Percentiles rank a stretch among this genome's conserved stretches.
phyloP scores from a whole-genome alignment of 805 yeast genomes.

The Starmerella davenportii region DNA sequence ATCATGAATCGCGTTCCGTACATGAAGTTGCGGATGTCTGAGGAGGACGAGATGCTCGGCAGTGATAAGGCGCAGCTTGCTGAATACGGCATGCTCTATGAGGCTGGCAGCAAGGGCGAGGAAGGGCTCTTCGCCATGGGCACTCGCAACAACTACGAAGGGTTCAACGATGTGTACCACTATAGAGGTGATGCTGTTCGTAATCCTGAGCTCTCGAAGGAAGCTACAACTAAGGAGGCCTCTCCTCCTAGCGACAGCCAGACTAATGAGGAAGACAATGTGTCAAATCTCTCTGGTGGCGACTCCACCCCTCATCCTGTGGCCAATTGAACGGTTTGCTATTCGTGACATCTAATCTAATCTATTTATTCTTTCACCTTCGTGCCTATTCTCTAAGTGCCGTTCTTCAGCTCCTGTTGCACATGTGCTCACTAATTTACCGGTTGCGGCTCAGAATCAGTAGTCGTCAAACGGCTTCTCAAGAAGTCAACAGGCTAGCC shows the following conservation, averaged over 20 bases:
- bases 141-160: conserved; percentile 8
- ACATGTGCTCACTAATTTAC: too few relatives aligned
- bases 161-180: conserved; percentile 10
- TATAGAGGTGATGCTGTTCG: not conserved
- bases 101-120: conserved; percentile 2
- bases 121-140: conserved; percentile 14
- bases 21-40: conserved; percentile 65
- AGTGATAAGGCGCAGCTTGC: conserved; percentile 84
- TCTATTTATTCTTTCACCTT: too few relatives aligned
- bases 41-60: conserved; percentile 80
- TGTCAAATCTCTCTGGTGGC: not conserved
- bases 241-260: not conserved
- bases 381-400: too few relatives aligned
- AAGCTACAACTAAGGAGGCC: not conserved
- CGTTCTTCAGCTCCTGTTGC: too few relatives aligned
- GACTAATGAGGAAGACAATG: not conserved
- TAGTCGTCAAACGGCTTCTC: too few relatives aligned
- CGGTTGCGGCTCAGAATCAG: too few relatives aligned
- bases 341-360: too few relatives aligned
- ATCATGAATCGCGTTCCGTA: conserved; percentile 66
- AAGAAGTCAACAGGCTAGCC: too few relatives aligned
- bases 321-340: not conserved
- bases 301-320: not conserved
- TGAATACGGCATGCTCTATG: conserved; percentile 46
- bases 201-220: not conserved